Evolutionary conservation across 805 yeast genomes (phyloP).

Genomic region (Teunomyces lycoperdinae): DNA sequence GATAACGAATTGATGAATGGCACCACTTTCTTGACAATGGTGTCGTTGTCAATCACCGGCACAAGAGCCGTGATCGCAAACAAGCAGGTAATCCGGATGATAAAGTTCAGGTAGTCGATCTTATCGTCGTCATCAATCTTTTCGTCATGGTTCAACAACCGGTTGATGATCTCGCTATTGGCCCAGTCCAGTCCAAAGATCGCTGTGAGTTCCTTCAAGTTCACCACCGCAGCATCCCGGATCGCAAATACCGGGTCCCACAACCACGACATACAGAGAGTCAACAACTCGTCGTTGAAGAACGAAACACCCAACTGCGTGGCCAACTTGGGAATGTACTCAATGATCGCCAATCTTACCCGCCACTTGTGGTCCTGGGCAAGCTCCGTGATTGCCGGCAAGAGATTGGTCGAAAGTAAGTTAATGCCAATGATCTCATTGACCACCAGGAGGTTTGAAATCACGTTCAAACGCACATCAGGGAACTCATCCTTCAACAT

Average conservation of each 20-base stretch:
- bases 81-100: conserved; percentile 87
- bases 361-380: conserved; percentile 98
- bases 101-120: conserved; percentile 66
- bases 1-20: conserved; percentile 76
- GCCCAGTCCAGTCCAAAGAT: conserved; percentile 97
- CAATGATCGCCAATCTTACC: conserved; percentile 93
- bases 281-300: conserved; percentile 87
- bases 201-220: conserved; percentile 72
- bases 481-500: conserved; percentile 97
- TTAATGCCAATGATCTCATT: conserved; percentile 94
- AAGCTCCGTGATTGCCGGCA: conserved; percentile 94
- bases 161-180: conserved; percentile 72
- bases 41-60: conserved; percentile 59
- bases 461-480: conserved; percentile 91
- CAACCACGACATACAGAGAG: conserved; percentile 93
- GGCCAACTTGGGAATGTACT: conserved; percentile 92
- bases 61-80: conserved; percentile 82
- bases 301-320: conserved; percentile 91
- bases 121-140: conserved; percentile 28
- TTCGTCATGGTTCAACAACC: conserved; percentile 49
- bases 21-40: conserved; percentile 61
- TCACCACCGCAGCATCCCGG: conserved; percentile 91
- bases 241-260: conserved; percentile 98
- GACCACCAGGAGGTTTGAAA: conserved; percentile 85
- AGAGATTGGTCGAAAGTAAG: conserved; percentile 74